Evolutionary conservation across 1,284 basidiomycete species (phyloP), one percentile per base, ranked within the genome.

Genomic region (Mycena citricolor): DNA sequence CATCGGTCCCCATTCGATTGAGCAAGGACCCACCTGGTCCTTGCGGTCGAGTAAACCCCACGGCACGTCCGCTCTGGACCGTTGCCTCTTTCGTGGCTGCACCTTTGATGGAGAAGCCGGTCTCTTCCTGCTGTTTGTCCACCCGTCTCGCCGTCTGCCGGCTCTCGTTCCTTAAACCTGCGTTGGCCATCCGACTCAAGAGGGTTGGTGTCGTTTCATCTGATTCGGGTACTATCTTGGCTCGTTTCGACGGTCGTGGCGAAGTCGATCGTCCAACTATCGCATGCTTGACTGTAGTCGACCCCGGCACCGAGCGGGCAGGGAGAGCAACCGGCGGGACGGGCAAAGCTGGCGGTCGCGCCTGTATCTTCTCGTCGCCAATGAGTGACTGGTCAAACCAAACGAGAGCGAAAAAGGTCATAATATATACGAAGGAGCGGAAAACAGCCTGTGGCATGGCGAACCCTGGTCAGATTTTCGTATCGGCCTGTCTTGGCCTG

Each of bases 381-480:
- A 57, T 51, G 51, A 81, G 59, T 41, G 69, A 67, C 80, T 83
- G 71, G 63, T 67, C 64, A 76, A 76, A 71, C 37, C 46, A 65
- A 63, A 71, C 61, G 70, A 69, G 66, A 68, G 61, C n/a, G n/a
- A n/a, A n/a, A n/a, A 64, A 39, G 54, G 60, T 61, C 55, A 70
- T 75, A 70, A 64, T 57, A 70, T 61, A 68, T 66, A 63, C 57
- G 57, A 66, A 59, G 56, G 65, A 60, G 68, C 48, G 59, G 68
- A 67, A 69, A 69, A 67, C 60, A 63, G 73, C 64, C 71, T n/a
- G n/a, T n/a, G n/a, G n/a, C 71, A 69, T 61, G 74, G 77, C 82
- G 76, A 81, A 84, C 81, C 80, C 74, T 82, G 49, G 78, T 77
- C 44, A 80, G 68, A 51, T 74, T 71, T 55, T 52, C 54, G 19